phyloP scores from a whole-genome alignment of 805 yeast genomes.

The Candida vaughaniae region DNA sequence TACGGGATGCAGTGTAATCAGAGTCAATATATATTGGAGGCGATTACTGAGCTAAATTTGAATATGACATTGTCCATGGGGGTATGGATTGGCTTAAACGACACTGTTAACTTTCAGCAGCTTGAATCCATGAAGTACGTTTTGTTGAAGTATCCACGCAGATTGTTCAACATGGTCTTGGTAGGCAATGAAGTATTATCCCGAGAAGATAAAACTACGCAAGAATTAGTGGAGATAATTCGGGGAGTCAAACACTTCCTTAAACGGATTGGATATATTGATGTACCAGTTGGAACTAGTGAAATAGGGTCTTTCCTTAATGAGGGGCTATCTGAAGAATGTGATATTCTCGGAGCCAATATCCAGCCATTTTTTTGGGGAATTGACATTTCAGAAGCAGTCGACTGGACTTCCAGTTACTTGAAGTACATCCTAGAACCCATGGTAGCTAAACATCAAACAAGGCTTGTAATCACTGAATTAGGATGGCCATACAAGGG shows the following conservation, averaged over 20 bases:
- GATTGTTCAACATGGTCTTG: constrained; percentile 48
- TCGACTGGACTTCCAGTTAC: constrained; percentile 54
- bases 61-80: constrained; percentile 61
- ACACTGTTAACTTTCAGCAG: constrained; percentile 45
- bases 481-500: constrained; percentile 75
- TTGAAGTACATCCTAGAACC: constrained; percentile 45
- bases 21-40: constrained; percentile 48
- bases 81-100: constrained; percentile 56
- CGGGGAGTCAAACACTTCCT: constrained; percentile 39
- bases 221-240: constrained; percentile 42
- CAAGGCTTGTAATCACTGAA: constrained; percentile 51
- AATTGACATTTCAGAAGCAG: constrained; percentile 42
- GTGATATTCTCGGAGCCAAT: constrained; percentile 63
- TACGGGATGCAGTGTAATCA: constrained; percentile 66
- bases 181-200: constrained; percentile 66
- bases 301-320: constrained; percentile 54
- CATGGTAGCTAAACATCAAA: constrained; percentile 20
- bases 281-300: constrained; percentile 60
- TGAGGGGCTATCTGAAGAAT: constrained; percentile 34
- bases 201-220: constrained; percentile 45
- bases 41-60: constrained; percentile 49
- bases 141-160: constrained; percentile 43
- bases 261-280: constrained; percentile 25
- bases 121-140: constrained; percentile 43
- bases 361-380: constrained; percentile 72